Evolutionary conservation across 192 early-diverging fungal species (phyloP), one percentile per base, ranked within the genome.

Genomic region (Backusella macrospora): DNA sequence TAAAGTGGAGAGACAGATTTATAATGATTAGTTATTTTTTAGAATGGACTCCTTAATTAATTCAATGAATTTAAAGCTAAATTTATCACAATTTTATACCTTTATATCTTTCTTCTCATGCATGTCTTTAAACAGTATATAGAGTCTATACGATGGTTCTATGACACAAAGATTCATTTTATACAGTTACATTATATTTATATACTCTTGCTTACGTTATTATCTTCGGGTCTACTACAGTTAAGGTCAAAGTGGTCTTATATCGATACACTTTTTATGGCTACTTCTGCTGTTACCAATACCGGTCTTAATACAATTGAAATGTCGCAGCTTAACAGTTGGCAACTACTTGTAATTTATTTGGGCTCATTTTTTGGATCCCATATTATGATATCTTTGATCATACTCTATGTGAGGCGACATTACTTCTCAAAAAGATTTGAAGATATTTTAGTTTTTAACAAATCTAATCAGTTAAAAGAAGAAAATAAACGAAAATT

Each of bases 141-240:
- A 55, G 52, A 62, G n/a, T 52, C 26, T 34, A 37, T 71, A 46
- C 52, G n/a, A 39, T 49, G 48, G 44, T 74, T 73, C 23, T 80
- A 72, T 62, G 26, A 70, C 37, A 69, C 73, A 6, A 65, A 71
- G 29, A 67, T 80, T 44, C 79, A 80, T 49, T 80, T 80, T 66
- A 39, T 80, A 16, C 66, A 80, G n/a, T 63, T 80, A 15, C 79
- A 80, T n/a, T 80, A 80, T 48, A 44, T 40, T 6, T 80, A 80
- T 21, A 76, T 80, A 16, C 13, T 69, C 15, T 26, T 70, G 9
- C 34, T 80, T 12, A 70, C 47, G 55, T 71, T 80, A 4, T 26
- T 76, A 16, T 71, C 67, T 37, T 76, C 79, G 0, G 72, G 43
- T 4, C 76, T 73, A 34, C 70, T 70, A 55, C 70, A 80, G 69